Base-by-base conservation (phyloP, 345 rosid genomes). In the Xanthoceras sorbifolium region DNA sequence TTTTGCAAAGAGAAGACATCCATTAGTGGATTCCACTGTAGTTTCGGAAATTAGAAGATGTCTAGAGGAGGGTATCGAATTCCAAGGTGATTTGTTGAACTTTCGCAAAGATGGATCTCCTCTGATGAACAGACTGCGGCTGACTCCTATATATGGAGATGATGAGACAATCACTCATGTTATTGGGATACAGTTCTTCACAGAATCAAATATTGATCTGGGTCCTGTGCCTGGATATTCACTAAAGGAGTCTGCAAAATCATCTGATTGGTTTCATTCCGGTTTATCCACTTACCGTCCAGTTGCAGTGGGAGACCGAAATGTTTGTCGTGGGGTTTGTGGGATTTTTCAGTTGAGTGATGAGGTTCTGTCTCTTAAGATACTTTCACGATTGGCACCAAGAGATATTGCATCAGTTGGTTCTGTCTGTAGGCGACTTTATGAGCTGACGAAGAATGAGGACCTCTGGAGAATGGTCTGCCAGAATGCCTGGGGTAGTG, bases 1-100 rank as follows among this genome's bases (percentile, higher is more conserved):
- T 40, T 94, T 94, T 87, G 97, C 98, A 32, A 94, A 94, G 83
- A 84, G 97, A 82, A 89, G 97, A 82, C 98, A 94, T 71, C 94
- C 95, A 31, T 76, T 88, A 79, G 97, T 92, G 64, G 97, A 92
- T 77, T 91, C 97, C 26, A 63, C 89, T 0, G 85, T 90, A 64
- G 92, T 92, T 17, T 64, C 97, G n/a, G 90, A 94, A 81, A 91
- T 94, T 76, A 87, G 94, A 76, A 84, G 85, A 82, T 94, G 97
- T 87, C 88, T 94, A 22, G 94, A 87, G 7, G 87, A 92, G 84
- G 95, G 97, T 67, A 84, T 90, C 72, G 95, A 90, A 80, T 94
- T 94, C 77, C 95, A 92, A 72, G 98, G 95, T 3, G 95, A 90
- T 84, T 76, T 94, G 75, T 85, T 94, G 86, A 94, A 94, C 85